Evolutionary conservation across 441 rosid genomes (phyloP), one percentile per base, ranked within the genome.

Genomic region (Pelargonium cotyledonis): DNA sequence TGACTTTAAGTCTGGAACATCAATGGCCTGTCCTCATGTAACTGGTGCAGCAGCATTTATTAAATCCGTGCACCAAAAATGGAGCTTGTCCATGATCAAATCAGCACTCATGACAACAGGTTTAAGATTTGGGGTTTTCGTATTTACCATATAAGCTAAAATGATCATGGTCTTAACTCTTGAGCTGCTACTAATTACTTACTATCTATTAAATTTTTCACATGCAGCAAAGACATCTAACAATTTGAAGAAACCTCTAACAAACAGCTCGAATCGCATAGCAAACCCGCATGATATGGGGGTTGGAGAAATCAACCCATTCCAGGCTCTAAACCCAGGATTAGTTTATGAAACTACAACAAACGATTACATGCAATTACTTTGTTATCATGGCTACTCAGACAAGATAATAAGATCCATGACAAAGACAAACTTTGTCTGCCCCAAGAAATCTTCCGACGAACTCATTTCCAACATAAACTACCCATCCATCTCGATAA

Each of bases 1-100:
- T 68, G 84, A 78, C 43, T 49, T 82, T 49, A 72, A 18, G 70
- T 91, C 97, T 0, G 96, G 97, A 67, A 89, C 96, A n/a, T 91
- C 97, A 12, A 86, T 86, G 95, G 89, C 97, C 55, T 89, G 95
- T 79, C 95, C 97, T 66, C 97, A 91, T 73, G 89, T 89, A 7
- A 68, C 89, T 1, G 97, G 96, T 10, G 91, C 85, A 1, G 90
- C 89, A 8, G 92, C 92, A 1, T 79, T 80, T 38, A 57, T 91
- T 5, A 89, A 77, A 71, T 88, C 97, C 11, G 75, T 83, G 29
- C 86, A 70, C 49, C 80, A 61, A 26, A 44, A 66, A 47, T 91
- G 95, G 94, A 85, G 77, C 70, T 64, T 85, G 73, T 89, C 97
- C 64, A 80, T 83, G 80, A 85, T 91, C 80, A 89, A 77, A 79